These are phyloP conservation scores for Russula griseocarnosa DNA, from an alignment of 768 basidiomycete genomes.

Conservation along the genomic window DNA sequence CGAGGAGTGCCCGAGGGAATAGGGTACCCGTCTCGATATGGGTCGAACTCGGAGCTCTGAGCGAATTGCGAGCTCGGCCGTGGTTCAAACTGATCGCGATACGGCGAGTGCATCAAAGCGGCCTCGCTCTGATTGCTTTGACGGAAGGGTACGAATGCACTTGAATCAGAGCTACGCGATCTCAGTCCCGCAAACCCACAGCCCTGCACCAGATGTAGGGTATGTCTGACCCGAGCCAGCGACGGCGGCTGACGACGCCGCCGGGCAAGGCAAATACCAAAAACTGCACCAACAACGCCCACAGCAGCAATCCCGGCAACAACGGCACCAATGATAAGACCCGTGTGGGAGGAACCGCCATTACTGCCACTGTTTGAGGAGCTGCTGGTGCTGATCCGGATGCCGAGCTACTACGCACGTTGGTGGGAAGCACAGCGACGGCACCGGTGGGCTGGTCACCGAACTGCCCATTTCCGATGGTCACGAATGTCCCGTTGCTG, in stretches of 20 bases:
- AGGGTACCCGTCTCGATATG: constrained; percentile 34
- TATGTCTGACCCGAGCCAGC: constrained; percentile 34
- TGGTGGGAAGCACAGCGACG: constrained; percentile 48
- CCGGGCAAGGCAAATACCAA: constrained; percentile 50
- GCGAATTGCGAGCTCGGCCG: constrained; percentile 26
- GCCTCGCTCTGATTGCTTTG: constrained; percentile 53
- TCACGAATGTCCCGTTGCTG: constrained; percentile 70
- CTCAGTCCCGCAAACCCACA: constrained; percentile 32
- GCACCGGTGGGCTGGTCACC: constrained; percentile 57
- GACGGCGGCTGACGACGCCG: constrained; percentile 43
- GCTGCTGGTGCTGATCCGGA: constrained; percentile 39
- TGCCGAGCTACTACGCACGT: constrained; percentile 40
- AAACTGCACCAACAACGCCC: constrained; percentile 48
- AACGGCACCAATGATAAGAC: constrained; percentile 47
- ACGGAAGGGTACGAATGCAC: constrained; percentile 67
- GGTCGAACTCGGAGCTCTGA: constrained; percentile 38
- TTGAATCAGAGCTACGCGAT: constrained; percentile 56
- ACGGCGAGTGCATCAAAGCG: constrained; percentile 37
- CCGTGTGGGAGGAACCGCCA: constrained; percentile 38
- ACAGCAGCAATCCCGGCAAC: constrained; percentile 52
- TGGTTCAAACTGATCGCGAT: constrained; percentile 36
- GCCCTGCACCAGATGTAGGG: constrained; percentile 38
- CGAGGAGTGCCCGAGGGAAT: constrained; percentile 31
- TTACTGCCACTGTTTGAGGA: constrained; percentile 26
- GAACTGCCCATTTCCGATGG: constrained; percentile 75